Evolutionary conservation across 2,329 filamentous ascomycete species (phyloP).

Genomic region (Epichloe amarillans): DNA sequence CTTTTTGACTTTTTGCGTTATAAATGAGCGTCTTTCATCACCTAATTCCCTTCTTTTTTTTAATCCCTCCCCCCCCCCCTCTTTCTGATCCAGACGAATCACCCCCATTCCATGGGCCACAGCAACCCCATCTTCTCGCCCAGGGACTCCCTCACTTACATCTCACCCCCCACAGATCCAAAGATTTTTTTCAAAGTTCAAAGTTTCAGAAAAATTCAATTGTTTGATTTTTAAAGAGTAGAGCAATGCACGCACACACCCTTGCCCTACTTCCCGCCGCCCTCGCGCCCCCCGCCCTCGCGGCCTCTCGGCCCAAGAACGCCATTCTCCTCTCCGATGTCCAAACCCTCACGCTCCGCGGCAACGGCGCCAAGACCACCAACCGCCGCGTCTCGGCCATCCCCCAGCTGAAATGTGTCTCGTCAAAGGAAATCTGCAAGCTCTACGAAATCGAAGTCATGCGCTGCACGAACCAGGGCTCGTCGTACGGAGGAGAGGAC

Average conservation of each 20-base stretch:
- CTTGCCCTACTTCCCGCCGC: constrained; percentile 11
- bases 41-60: no score
- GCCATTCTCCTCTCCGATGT: constrained; percentile 50
- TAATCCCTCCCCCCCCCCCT: no score
- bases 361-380: constrained; percentile 49
- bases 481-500: constrained; percentile 65
- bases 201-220: no score
- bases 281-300: constrained; percentile 14
- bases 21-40: no score
- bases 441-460: constrained; percentile 68
- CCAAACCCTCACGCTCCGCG: constrained; percentile 63
- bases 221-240: neutral
- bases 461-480: constrained; percentile 79
- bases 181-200: no score
- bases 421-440: constrained; percentile 47
- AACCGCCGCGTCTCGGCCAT: constrained; percentile 64
- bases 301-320: constrained; percentile 27
- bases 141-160: no score
- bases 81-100: no score
- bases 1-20: no score
- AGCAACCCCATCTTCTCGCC: no score
- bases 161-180: neutral
- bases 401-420: constrained; percentile 63
- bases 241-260: constrained; percentile 16
- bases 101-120: no score